These are phyloP conservation scores for Saccharomycopsis malanga DNA, from an alignment of 805 yeast genomes.

Conservation along the genomic window DNA sequence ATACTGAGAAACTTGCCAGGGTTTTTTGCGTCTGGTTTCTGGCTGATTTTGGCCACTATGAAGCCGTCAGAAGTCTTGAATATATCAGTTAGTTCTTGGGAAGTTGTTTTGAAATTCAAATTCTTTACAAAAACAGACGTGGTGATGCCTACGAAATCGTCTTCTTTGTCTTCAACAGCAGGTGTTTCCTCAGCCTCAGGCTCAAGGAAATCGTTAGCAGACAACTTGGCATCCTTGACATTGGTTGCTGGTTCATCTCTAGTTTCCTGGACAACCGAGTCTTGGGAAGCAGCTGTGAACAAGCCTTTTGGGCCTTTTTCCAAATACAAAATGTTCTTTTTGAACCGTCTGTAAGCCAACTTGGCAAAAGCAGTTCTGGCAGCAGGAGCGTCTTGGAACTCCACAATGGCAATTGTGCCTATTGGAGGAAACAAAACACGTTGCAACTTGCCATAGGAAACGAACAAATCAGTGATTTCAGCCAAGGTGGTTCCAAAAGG, in stretches of 20 bases:
- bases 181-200: constrained; percentile 28
- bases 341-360: constrained; percentile 80
- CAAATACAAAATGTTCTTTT: constrained; percentile 77
- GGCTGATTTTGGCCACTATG: constrained; percentile 72
- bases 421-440: constrained; percentile 91
- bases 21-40: constrained; percentile 79
- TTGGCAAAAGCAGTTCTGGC: constrained; percentile 89
- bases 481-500: constrained; percentile 78
- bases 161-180: constrained; percentile 32
- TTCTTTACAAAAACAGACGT: constrained; percentile 89
- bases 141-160: constrained; percentile 58
- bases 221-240: constrained; percentile 37
- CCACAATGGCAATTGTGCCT: constrained; percentile 92
- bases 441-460: constrained; percentile 70
- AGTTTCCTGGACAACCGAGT: constrained; percentile 27
- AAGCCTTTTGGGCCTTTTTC: constrained; percentile 91
- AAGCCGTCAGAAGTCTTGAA: constrained; percentile 76
- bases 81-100: constrained; percentile 44
- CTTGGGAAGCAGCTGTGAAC: constrained; percentile 42
- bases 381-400: constrained; percentile 71
- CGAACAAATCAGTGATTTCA: constrained; percentile 77
- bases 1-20: constrained; percentile 66
- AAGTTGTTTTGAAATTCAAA: constrained; percentile 75
- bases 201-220: constrained; percentile 40
- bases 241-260: constrained; percentile 13